Conservation (phyloP, 139 green algal species). For the Nannochloris sp. region DNA sequence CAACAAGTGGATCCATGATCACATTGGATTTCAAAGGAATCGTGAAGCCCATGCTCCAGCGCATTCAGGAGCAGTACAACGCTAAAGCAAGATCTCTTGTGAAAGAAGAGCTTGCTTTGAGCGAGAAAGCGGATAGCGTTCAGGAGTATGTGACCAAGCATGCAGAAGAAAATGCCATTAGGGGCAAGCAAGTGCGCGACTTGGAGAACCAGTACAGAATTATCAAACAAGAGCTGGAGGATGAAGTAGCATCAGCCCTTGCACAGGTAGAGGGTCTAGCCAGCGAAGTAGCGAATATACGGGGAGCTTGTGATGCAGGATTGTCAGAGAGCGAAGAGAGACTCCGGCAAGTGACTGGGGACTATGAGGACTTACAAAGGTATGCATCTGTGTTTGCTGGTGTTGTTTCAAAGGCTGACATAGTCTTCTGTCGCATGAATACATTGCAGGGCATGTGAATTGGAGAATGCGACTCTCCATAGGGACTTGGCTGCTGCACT, state of each 20-base stretch:
- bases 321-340: conserved; percentile 40
- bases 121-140: conserved; percentile 36
- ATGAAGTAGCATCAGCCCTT: conserved; percentile 13
- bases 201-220: conserved; percentile 36
- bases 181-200: conserved; percentile 35
- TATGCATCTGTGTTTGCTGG: conserved; percentile 1
- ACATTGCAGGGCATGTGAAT: conserved; percentile 28
- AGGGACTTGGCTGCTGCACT: conserved; percentile 44
- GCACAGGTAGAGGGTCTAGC: conserved; percentile 38
- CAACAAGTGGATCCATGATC: conserved; percentile 42
- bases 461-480: conserved; percentile 39
- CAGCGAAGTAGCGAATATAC: conserved; percentile 37
- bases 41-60: conserved; percentile 51
- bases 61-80: conserved; percentile 50
- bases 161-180: conserved; percentile 40
- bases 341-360: conserved; percentile 21
- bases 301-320: conserved; percentile 23
- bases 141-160: conserved; percentile 43
- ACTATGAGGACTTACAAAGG: conserved; percentile 39
- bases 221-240: conserved; percentile 44
- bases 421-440: neutral
- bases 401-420: no score
- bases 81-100: conserved; percentile 41
- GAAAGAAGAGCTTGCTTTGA: conserved; percentile 53
- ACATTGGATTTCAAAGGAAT: conserved; percentile 66